Evolutionary conservation across 441 rosid genomes (phyloP).

Genomic region (Flueggea neowawraea): DNA sequence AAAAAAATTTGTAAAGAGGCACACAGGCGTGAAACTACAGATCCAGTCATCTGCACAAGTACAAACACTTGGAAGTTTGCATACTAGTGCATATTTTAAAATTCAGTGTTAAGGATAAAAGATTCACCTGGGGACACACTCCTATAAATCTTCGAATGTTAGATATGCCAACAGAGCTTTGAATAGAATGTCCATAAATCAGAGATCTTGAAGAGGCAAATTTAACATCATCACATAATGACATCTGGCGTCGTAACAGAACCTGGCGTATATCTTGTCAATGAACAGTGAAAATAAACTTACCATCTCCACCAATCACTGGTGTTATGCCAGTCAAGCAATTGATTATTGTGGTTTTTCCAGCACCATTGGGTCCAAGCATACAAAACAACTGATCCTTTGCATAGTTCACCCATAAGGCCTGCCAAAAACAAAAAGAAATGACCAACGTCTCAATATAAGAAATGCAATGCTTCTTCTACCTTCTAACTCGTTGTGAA

Average conservation of each 20-base stretch:
- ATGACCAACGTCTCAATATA: too few species aligned
- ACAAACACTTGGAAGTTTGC: not conserved
- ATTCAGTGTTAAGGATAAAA: constrained; percentile 6
- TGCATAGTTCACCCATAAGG: constrained; percentile 80
- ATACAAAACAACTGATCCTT: constrained; percentile 92
- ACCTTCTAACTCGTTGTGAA: too few species aligned
- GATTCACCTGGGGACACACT: constrained; percentile 88
- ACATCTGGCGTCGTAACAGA: not conserved
- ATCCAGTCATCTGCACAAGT: too few species aligned
- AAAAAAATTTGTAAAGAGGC: too few species aligned
- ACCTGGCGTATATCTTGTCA: not conserved
- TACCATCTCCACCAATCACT: constrained; percentile 88
- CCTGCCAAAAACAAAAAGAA: constrained; percentile 34
- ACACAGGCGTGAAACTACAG: too few species aligned
- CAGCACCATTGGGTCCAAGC: constrained; percentile 98
- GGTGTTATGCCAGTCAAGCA: constrained; percentile 92
- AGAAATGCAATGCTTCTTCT: too few species aligned
- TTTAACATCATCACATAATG: not conserved
- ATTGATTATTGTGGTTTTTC: constrained; percentile 88
- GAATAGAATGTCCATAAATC: constrained; percentile 70
- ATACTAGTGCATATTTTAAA: not conserved
- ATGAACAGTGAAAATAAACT: constrained; percentile 11
- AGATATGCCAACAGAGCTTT: constrained; percentile 87
- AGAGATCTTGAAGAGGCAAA: constrained; percentile 47
- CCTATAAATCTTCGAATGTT: constrained; percentile 77